Evolutionary conservation across 31 red algal species (phyloP).

Genomic region (Pterothamnion heteromorphum): DNA sequence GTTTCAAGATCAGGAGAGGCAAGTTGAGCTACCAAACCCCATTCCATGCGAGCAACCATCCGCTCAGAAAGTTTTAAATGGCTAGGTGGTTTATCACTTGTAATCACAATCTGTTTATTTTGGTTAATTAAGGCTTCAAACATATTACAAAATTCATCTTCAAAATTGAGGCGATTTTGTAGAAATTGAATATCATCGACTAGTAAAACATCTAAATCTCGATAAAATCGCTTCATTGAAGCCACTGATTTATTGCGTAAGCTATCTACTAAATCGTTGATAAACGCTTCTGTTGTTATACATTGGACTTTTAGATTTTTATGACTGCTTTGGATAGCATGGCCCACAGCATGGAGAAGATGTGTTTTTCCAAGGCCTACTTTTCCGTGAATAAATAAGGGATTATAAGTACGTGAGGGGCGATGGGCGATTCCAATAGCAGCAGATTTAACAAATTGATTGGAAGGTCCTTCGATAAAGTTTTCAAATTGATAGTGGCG

Average conservation of each 20-base stretch:
- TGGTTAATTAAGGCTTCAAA: not conserved
- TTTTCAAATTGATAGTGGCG: not conserved
- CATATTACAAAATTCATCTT: conserved; percentile 31
- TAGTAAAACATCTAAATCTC: conserved; percentile 28
- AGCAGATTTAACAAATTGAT: not conserved
- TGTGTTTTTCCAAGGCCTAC: conserved; percentile 30
- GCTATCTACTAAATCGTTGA: not conserved
- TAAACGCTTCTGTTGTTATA: conserved; percentile 20
- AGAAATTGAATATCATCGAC: conserved; percentile 37
- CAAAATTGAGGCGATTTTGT: no score
- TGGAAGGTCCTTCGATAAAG: conserved; percentile 26
- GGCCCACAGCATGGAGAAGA: not conserved
- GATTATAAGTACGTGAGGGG: conserved; percentile 12
- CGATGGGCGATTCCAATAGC: not conserved
- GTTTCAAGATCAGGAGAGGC: conserved; percentile 14
- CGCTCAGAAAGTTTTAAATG: not conserved
- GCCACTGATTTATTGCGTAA: not conserved
- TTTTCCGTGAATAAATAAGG: conserved; percentile 20
- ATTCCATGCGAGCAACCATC: not conserved
- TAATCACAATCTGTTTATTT: conserved; percentile 20
- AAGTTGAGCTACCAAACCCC: not conserved
- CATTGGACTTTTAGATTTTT: not conserved
- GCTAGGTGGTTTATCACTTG: conserved; percentile 15
- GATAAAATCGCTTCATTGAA: not conserved
- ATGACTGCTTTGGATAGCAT: not conserved